Base-by-base conservation (phyloP, 805 yeast species). In the Candida hispaniensis region DNA sequence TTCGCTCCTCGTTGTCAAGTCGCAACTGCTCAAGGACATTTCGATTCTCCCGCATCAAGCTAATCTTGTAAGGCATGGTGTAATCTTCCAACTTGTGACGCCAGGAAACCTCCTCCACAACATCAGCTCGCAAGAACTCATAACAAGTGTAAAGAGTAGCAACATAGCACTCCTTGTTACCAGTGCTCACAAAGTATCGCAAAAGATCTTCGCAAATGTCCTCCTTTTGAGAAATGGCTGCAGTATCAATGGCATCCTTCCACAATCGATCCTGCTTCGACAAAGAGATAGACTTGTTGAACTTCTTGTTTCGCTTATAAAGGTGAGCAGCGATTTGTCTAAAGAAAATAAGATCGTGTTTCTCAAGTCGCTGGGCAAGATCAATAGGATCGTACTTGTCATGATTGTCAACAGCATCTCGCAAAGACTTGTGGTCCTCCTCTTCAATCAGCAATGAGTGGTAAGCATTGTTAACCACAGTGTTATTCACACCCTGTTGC, bases 391-490 rank as follows among this genome's bases (percentile, higher is more conserved):
- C 96, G 61, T 78, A 91, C 58, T 91, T 74, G 60, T 86, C 94
- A 56, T 79, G 78, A 17, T 83, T 69, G 42, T 88, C 97, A 45
- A 88, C 85, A 17, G 86, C 79, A 43, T 77, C 75, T 48, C 81
- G 73, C 56, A 91, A 68, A 12, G 95, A 77, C 60, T 83, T 81
- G 67, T 88, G 75, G 58, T 91, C 97, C 59, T 85, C 93, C 61
- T 91, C 97, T 64, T 91, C 98, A 46, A 91, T 83, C 62, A 91
- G 70, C 51, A 91, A 61, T 51, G 86, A 94, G 55, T 91, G 97
- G 62, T 88, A 88, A 9, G 97, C 97, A 50, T 78, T 75, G 61
- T 91, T 91, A 26, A 91, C 96, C 42, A 85, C 75, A 10, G 88
- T 73, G 54, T 80, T 75, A 64, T 91, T 91, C n/a, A n/a, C n/a